Evolutionary conservation across 768 basidiomycete species (phyloP), one percentile per base, ranked within the genome.

Genomic region (Russula lepida): DNA sequence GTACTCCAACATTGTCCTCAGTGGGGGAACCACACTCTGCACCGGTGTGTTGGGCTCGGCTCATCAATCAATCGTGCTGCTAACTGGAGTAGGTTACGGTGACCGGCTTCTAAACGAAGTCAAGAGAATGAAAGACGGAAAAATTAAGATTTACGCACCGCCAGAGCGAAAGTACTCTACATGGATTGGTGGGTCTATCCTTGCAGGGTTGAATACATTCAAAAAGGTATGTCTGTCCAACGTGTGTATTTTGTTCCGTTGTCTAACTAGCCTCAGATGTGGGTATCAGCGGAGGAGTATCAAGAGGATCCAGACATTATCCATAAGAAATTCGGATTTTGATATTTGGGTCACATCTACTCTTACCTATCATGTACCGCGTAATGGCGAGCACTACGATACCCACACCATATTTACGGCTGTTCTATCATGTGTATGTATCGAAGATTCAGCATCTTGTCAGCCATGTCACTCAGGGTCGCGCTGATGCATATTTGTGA

Each of bases 231-330:
- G 27, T 47, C n/a, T 6, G 2, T 43, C 28, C n/a, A 56, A 48
- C 48, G 13, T 33, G 35, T 62, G 27, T 48, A 7, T 27, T n/a
- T 28, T 50, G 28, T n/a, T 64, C 28, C 54, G 49, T 13, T 44
- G 58, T 66, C 56, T 47, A 23, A 47, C 27, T 12, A 15, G 21
- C 44, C 23, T 28, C 59, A 97, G 93, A 98, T 99, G 95, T 99
- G 97, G 95, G 92, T 99, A 54, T 95, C 93, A 49, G 94, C 95
- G 41, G 95, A 99, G 74, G 97, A 98, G 75, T 98, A 98, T 71
- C 93, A 97, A 74, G 95, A 99, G 74, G 95, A 98, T 75, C 95
- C 95, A 57, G 95, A 98, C 70, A 90, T 98, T 69, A 98, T 98
- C 70, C 95, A 97, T 75, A 95, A 92, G 75, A 95, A 95, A 75